Base-by-base conservation (phyloP, 83 land plant species). In the Thuja plicata region DNA sequence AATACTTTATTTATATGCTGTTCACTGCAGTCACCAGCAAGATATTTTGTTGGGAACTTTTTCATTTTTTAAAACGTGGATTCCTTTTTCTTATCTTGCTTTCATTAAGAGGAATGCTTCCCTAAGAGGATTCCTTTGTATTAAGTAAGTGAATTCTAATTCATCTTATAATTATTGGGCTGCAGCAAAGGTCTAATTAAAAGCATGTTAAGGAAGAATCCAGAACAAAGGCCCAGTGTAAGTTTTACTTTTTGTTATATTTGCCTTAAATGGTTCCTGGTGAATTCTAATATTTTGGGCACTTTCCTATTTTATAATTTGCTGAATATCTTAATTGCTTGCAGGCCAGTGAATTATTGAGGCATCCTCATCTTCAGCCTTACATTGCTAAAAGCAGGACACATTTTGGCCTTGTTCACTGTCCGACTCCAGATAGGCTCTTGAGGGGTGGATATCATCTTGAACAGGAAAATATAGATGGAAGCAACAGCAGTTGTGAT, bases 151-250 rank as follows among this genome's bases (percentile, higher is more conserved):
- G 37, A 52, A 57, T 55, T 57, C 37, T 86, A 57, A 86, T 54
- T 13, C 38, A 83, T 46, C 37, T 60, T 46, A 83, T 83, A 48
- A 82, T 48, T 48, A 46, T 35, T 38, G 2, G 71, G 82, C 52
- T 93, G 88, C 97, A 97, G 99, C 85, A 94, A 96, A 38, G 92
- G 98, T 27, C 93, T 97, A 55, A 91, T 97, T 73, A 96, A 95
- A 88, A 97, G 96, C 92, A 96, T 97, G 99, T 91, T 97, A 84
- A 93, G 99, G 89, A 97, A 95, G 88, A 95, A 94, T 86, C 99
- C 99, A 34, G 99, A 97, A 90, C 93, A 91, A 55, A 73, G 99
- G 43, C 99, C 99, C 27, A 95, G 95, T 89, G 99, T 97, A 94
- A 86, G 96, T 92, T 30, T 40, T 16, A 81, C 8, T 34, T 88